phyloP scores from a whole-genome alignment of 768 basidiomycete genomes.

The Hydnomerulius pinastri region DNA sequence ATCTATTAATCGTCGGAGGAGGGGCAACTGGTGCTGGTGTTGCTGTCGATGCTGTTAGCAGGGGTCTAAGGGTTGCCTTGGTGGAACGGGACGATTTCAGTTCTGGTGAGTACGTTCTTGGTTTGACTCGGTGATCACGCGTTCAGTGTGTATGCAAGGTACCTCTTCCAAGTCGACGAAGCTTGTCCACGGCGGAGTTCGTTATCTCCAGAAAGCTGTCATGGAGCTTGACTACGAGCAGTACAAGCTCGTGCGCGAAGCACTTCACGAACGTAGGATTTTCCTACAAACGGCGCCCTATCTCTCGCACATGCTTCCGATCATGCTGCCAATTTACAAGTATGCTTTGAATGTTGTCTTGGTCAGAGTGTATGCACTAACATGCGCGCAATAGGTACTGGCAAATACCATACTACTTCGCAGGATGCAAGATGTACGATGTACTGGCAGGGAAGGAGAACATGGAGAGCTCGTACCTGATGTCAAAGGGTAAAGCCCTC shows the following conservation, averaged over 20 bases:
- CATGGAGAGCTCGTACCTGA: conserved; percentile 93
- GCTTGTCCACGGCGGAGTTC: conserved; percentile 96
- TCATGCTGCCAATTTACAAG: conserved; percentile 98
- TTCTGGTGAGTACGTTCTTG: conserved; percentile 54
- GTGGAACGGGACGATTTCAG: conserved; percentile 94
- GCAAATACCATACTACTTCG: conserved; percentile 96
- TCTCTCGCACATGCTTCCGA: conserved; percentile 88
- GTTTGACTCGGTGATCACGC: neutral
- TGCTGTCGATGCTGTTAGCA: conserved; percentile 91
- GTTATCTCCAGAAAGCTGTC: conserved; percentile 96
- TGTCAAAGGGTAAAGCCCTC: conserved; percentile 91
- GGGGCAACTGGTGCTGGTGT: conserved; percentile 96
- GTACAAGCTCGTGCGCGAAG: conserved; percentile 95
- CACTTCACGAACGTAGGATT: conserved; percentile 87
- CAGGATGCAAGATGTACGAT: conserved; percentile 96
- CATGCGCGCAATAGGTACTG: conserved; percentile 61
- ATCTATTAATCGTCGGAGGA: conserved; percentile 86
- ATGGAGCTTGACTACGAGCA: conserved; percentile 96
- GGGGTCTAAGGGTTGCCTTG: conserved; percentile 89
- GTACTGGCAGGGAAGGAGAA: conserved; percentile 93
- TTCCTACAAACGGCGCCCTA: conserved; percentile 97
- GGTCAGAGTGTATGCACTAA: conserved; percentile 7
- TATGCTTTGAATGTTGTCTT: conserved; percentile 31
- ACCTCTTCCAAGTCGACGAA: conserved; percentile 98
- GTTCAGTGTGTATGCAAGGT: conserved; percentile 43